phyloP scores from a whole-genome alignment of 2,329 filamentous ascomycete genomes.

The Xylaria hypoxylon region DNA sequence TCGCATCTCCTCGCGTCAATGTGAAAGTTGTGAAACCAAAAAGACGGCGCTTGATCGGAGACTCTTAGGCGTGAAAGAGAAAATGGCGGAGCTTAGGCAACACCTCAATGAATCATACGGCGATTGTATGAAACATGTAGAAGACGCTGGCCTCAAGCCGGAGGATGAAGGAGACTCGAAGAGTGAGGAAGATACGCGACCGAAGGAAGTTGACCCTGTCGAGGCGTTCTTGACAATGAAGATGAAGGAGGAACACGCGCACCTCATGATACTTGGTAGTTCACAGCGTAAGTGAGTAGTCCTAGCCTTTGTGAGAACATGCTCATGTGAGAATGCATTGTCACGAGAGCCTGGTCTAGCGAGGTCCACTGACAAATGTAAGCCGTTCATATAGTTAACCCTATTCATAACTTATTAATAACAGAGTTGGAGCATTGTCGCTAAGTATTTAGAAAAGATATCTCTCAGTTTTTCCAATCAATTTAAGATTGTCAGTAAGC shows the following conservation, averaged over 20 bases:
- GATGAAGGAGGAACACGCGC: constrained; percentile 23
- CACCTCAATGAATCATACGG: constrained; percentile 42
- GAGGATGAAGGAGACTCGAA: neutral
- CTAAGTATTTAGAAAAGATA: no score
- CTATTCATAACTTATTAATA: no score
- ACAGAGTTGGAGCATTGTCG: no score
- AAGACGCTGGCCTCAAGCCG: constrained; percentile 37
- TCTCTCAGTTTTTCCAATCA: no score
- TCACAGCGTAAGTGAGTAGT: neutral
- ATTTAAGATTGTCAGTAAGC: neutral
- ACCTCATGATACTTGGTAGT: constrained; percentile 33
- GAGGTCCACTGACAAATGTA: no score
- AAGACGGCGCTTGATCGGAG: constrained; percentile 29
- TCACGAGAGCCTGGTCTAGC: no score
- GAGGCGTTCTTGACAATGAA: constrained; percentile 28
- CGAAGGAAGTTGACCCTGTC: constrained; percentile 5
- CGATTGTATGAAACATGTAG: constrained; percentile 37
- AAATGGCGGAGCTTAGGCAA: constrained; percentile 35
- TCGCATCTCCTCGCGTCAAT: constrained; percentile 29
- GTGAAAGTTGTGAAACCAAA: constrained; percentile 36
- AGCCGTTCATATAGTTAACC: no score
- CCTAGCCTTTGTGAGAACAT: neutral
- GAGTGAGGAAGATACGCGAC: neutral
- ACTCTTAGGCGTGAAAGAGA: constrained; percentile 33
- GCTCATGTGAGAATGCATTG: no score